Conservation (phyloP, 1,284 basidiomycete genomes). For the Apiotrichum siamense region DNA sequence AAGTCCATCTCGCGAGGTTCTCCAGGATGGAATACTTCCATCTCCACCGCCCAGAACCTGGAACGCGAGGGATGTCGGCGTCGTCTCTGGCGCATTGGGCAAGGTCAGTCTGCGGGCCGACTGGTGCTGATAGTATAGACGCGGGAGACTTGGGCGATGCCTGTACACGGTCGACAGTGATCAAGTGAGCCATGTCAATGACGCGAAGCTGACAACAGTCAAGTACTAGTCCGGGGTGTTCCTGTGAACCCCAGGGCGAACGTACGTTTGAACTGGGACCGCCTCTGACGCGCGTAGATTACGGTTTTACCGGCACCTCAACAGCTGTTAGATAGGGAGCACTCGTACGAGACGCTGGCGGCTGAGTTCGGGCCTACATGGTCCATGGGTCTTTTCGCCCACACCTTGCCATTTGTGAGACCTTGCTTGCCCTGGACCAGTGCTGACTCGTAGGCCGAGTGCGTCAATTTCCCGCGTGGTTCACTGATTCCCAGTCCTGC, state of each 20-base stretch:
- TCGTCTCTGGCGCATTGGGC: slow-evolving; percentile 2
- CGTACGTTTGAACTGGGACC: too few species aligned
- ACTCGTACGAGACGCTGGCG: background rate
- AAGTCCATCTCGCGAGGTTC: background rate
- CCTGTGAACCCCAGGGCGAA: too few species aligned
- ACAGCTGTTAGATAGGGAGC: background rate
- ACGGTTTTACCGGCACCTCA: background rate
- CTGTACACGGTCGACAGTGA: background rate
- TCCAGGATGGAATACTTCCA: background rate
- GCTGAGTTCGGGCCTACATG: background rate
- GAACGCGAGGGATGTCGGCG: background rate
- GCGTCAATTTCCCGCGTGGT: too few species aligned
- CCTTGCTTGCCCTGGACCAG: too few species aligned
- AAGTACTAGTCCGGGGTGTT: too few species aligned
- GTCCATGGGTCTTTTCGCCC: slow-evolving; percentile 5
- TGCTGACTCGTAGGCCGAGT: background rate
- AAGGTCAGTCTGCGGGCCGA: background rate
- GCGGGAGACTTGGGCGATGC: background rate
- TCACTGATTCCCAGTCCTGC: too few species aligned
- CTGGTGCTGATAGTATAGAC: background rate
- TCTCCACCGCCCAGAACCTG: background rate
- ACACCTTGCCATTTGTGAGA: slow-evolving; percentile 7
- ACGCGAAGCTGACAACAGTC: too few species aligned
- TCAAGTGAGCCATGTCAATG: too few species aligned
- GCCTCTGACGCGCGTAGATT: too few species aligned